Evolutionary conservation across 768 basidiomycete genomes (phyloP).

Genomic region (Suillus weaverae): DNA sequence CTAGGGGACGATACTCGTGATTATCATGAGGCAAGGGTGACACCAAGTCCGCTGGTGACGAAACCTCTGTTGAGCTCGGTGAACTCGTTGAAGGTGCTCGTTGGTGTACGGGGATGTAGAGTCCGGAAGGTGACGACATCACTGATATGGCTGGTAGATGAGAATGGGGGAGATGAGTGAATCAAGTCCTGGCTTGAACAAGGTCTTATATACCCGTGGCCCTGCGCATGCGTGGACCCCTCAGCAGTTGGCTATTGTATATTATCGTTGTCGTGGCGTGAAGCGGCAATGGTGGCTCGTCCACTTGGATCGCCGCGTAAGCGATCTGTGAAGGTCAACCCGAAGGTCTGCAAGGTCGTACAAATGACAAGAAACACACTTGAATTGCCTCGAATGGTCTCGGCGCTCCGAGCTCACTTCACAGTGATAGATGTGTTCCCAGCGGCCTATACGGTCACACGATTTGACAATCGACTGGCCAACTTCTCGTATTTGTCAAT

Average conservation of each 20-base stretch:
- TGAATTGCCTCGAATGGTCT: neutral
- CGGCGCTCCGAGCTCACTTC: neutral
- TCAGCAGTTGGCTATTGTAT: slow-evolving; percentile 5
- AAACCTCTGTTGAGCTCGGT: slow-evolving; percentile 17
- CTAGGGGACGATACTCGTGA: slow-evolving; percentile 1
- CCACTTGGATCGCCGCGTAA: neutral
- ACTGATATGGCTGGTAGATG: slow-evolving; percentile 10
- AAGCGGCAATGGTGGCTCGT: neutral
- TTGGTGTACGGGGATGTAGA: slow-evolving; percentile 45
- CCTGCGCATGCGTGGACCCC: neutral
- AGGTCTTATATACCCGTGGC: neutral
- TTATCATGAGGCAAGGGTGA: slow-evolving; percentile 4
- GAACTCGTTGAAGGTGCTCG: slow-evolving; percentile 20
- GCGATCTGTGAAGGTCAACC: neutral
- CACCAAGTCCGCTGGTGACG: slow-evolving; percentile 14
- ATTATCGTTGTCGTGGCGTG: neutral
- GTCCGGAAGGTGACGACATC: slow-evolving; percentile 28
- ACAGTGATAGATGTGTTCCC: neutral
- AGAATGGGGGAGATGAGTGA: neutral
- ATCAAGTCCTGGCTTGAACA: neutral
- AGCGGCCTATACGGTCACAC: neutral
- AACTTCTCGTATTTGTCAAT: neutral
- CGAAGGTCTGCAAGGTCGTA: slow-evolving; percentile 10
- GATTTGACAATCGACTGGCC: neutral
- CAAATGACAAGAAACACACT: neutral